phyloP scores from a whole-genome alignment of 345 rosid genomes.

The Theobroma cacao region DNA sequence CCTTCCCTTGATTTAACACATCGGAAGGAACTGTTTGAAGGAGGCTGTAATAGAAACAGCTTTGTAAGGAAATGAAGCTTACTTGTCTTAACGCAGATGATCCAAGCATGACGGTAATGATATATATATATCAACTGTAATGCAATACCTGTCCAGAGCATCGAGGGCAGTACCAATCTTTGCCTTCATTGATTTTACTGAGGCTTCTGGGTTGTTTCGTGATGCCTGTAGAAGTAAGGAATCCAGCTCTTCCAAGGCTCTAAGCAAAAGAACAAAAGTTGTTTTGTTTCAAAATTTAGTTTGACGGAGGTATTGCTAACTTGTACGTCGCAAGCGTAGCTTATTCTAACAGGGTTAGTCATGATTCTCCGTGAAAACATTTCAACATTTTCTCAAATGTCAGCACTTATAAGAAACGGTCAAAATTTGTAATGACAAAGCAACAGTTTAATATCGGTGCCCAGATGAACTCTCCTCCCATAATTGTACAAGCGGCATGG shows the following conservation, averaged over 20 bases:
- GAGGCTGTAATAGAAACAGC: slow-evolving; percentile 42
- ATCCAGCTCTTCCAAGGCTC: slow-evolving; percentile 79
- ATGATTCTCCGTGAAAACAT: background rate
- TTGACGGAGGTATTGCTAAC: background rate
- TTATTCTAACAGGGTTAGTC: background rate
- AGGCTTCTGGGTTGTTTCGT: slow-evolving; percentile 63
- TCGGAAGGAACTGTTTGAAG: slow-evolving; percentile 69
- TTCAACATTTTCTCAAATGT: background rate
- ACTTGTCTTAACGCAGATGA: background rate
- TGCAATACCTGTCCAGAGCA: slow-evolving; percentile 57
- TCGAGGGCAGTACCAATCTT: slow-evolving; percentile 51
- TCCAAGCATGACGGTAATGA: background rate
- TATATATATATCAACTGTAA: background rate
- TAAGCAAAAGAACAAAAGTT: slow-evolving; percentile 11
- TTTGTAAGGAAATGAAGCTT: background rate
- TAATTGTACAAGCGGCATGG: no score
- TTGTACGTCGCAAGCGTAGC: background rate
- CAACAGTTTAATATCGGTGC: background rate
- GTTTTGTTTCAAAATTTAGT: background rate
- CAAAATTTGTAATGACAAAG: background rate
- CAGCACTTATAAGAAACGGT: background rate
- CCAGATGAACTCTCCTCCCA: no score
- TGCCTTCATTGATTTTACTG: slow-evolving; percentile 59
- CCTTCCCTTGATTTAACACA: slow-evolving; percentile 62
- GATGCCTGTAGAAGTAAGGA: slow-evolving; percentile 68